These are phyloP conservation scores for Penstemon eatonii DNA, from an alignment of 257 asterid genomes.

Conservation along the genomic window DNA sequence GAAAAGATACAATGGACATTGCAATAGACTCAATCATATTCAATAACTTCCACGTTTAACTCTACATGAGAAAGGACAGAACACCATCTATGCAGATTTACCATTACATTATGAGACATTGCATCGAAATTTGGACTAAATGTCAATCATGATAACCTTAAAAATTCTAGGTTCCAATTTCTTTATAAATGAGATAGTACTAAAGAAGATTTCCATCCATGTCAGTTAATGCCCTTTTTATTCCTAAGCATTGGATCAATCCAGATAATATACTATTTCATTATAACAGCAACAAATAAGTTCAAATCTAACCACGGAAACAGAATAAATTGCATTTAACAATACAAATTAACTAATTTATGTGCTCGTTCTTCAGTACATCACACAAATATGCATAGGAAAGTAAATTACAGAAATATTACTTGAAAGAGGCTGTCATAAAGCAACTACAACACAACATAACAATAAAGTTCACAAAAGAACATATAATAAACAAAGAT, in stretches of 20 bases:
- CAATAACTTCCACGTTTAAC: not conserved
- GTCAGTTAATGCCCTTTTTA: too few relatives aligned
- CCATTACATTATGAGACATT: too few relatives aligned
- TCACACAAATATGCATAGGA: not conserved
- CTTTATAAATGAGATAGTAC: too few relatives aligned
- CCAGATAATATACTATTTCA: too few relatives aligned
- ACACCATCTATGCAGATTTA: too few relatives aligned
- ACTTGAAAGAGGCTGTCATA: not conserved
- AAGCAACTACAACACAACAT: not conserved
- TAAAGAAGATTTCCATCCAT: too few relatives aligned
- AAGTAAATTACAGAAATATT: not conserved
- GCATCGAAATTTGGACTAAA: too few relatives aligned
- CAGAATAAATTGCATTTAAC: not conserved
- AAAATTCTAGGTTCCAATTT: too few relatives aligned
- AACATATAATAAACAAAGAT: not conserved
- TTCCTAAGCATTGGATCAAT: not conserved
- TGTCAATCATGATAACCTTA: too few relatives aligned
- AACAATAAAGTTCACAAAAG: not conserved
- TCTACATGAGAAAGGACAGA: not conserved
- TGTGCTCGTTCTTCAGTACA: not conserved
- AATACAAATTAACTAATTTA: not conserved
- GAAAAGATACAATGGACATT: not conserved
- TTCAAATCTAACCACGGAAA: not conserved
- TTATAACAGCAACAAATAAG: not conserved
- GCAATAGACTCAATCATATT: not conserved